Conservation (phyloP, 805 yeast genomes). For the Teunomyces aglyptinius region DNA sequence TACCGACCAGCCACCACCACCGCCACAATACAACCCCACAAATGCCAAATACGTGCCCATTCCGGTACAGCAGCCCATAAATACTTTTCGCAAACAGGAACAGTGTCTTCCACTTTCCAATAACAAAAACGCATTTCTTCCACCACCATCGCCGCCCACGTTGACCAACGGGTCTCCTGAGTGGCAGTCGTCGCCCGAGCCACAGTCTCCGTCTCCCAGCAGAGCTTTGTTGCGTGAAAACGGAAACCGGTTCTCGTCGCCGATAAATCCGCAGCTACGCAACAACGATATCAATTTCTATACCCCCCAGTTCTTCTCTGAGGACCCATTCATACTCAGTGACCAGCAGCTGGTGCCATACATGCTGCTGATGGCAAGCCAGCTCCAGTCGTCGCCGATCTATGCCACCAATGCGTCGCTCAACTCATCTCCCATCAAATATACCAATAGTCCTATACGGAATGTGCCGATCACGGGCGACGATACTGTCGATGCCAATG, state of each 20-base stretch:
- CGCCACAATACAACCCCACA: constrained; percentile 5
- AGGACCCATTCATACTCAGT: constrained; percentile 11
- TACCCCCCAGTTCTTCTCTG: constrained; percentile 42
- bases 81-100: constrained; percentile 9
- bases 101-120: constrained; percentile 6
- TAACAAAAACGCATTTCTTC: constrained; percentile 28
- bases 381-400: constrained; percentile 25
- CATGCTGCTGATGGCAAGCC: constrained; percentile 5
- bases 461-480: constrained; percentile 23
- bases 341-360: constrained; percentile 4
- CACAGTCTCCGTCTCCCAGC: constrained; percentile 31
- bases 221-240: constrained; percentile 2
- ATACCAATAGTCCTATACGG: constrained; percentile 21
- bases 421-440: constrained; percentile 33
- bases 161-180: constrained; percentile 36
- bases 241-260: constrained; percentile 18
- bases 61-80: constrained; percentile 38
- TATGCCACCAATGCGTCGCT: constrained; percentile 15
- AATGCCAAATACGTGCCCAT: constrained; percentile 36
- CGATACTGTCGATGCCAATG: constrained; percentile 38
- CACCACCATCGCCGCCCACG: constrained; percentile 37
- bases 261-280: constrained; percentile 21
- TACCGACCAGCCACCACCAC: not conserved
- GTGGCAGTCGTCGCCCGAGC: constrained; percentile 39
- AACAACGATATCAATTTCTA: constrained; percentile 26